Evolutionary conservation across 768 basidiomycete species (phyloP).

Genomic region (Amanita polypyramis): DNA sequence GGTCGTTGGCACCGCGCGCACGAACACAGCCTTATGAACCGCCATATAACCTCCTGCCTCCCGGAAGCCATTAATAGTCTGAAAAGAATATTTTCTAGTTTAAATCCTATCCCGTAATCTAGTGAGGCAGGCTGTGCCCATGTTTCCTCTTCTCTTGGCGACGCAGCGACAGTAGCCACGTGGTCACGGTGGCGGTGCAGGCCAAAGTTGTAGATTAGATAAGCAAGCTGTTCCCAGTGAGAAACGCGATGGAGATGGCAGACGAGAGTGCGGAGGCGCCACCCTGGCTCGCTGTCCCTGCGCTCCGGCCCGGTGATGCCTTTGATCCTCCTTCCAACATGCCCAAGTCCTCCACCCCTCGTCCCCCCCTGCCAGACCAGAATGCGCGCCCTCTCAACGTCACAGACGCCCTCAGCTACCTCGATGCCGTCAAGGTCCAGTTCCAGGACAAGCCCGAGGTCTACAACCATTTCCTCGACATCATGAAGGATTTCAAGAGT

Average conservation of each 20-base stretch:
- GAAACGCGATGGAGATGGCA: background rate
- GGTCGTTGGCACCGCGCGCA: conserved; percentile 18
- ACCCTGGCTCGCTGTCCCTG: background rate
- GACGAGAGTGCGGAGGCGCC: background rate
- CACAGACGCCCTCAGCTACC: conserved; percentile 85
- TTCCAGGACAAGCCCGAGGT: conserved; percentile 87
- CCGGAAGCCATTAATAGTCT: conserved; percentile 14
- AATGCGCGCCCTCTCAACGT: conserved; percentile 72
- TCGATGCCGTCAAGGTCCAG: conserved; percentile 90
- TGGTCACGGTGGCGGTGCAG: background rate
- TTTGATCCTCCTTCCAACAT: background rate
- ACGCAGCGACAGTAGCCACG: too few relatives aligned
- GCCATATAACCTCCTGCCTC: conserved; percentile 50
- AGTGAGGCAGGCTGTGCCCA: too few relatives aligned
- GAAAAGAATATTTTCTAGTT: background rate
- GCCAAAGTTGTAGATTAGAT: background rate
- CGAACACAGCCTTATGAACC: conserved; percentile 56
- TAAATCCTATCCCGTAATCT: background rate
- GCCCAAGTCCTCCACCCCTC: conserved; percentile 26
- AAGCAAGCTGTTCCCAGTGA: too few relatives aligned
- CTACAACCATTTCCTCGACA: conserved; percentile 90
- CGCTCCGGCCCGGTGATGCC: background rate
- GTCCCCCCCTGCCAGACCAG: conserved; percentile 21
- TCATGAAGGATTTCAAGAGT: conserved; percentile 99
- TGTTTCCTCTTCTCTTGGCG: too few relatives aligned